Percentiles rank a stretch among this genome's conserved stretches.
Evolutionary conservation across 345 rosid species (phyloP).

Genomic region (Boechera retrofracta): DNA sequence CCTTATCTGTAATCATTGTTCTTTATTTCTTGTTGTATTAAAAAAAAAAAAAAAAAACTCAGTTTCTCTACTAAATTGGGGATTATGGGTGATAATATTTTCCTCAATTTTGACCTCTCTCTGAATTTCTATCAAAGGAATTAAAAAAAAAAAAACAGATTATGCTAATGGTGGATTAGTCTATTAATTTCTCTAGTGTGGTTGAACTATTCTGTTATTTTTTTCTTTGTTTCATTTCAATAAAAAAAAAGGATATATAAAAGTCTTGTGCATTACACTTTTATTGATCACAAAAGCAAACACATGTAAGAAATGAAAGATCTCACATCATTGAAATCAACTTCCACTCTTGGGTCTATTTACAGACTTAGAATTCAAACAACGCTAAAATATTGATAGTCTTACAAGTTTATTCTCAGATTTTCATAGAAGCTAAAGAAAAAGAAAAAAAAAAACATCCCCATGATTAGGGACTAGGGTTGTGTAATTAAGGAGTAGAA

Average conservation of each 20-base stretch:
- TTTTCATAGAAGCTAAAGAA: not conserved
- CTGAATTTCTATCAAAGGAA: not conserved
- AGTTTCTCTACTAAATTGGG: not conserved
- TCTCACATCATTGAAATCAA: not conserved
- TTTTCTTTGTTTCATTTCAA: not conserved
- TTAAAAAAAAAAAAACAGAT: no score
- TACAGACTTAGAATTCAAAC: slow-evolving; percentile 35
- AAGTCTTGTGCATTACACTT: slow-evolving; percentile 5
- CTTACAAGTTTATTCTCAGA: slow-evolving; percentile 2
- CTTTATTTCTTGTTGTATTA: slow-evolving; percentile 4
- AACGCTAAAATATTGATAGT: slow-evolving; percentile 20
- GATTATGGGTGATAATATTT: not conserved
- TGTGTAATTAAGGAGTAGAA: slow-evolving; percentile 47
- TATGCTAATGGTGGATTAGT: slow-evolving; percentile 15
- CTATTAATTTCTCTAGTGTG: not conserved
- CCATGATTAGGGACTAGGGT: not conserved
- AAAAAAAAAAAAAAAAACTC: not conserved
- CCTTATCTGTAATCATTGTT: slow-evolving; percentile 1
- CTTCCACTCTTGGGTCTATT: slow-evolving; percentile 25
- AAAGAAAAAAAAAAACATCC: not conserved
- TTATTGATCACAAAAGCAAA: slow-evolving; percentile 26
- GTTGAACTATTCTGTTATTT: not conserved
- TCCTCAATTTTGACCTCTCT: not conserved
- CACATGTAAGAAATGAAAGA: slow-evolving; percentile 9
- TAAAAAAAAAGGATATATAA: not conserved